phyloP scores from a whole-genome alignment of 768 basidiomycete genomes.

The Hortiboletus flavorubellus region DNA sequence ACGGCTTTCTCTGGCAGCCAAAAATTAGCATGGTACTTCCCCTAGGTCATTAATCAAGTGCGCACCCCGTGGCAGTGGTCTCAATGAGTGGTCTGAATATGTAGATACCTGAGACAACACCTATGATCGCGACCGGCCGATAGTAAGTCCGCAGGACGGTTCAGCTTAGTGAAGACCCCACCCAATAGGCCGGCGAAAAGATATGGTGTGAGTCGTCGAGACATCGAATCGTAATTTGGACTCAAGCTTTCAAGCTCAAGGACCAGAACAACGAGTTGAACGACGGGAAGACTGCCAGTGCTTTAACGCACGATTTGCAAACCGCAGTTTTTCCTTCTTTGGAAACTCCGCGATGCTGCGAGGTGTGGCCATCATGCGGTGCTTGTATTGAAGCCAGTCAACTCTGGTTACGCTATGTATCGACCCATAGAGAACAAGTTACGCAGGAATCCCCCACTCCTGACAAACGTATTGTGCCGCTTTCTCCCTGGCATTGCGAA shows the following conservation, averaged over 20 bases:
- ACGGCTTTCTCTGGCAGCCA: constrained; percentile 12
- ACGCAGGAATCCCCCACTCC: constrained; percentile 24
- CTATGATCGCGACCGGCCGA: constrained; percentile 30
- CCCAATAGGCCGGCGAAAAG: constrained; percentile 58
- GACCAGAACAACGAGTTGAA: background rate
- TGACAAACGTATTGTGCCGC: constrained; percentile 46
- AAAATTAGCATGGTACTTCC: background rate
- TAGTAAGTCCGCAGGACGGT: background rate
- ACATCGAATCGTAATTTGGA: constrained; percentile 11
- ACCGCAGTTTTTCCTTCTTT: constrained; percentile 13
- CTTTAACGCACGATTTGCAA: constrained; percentile 1
- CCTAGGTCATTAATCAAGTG: background rate
- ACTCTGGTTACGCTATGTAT: constrained; percentile 1
- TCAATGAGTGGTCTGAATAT: constrained; percentile 55
- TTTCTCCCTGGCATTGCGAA: constrained; percentile 44
- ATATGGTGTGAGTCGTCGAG: constrained; percentile 47
- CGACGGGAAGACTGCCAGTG: background rate
- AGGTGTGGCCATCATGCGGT: background rate
- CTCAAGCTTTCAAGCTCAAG: background rate
- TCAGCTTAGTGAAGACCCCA: constrained; percentile 21
- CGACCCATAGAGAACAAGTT: background rate
- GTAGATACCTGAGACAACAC: constrained; percentile 60
- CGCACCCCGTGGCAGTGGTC: constrained; percentile 14
- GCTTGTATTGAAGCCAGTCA: background rate
- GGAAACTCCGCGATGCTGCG: constrained; percentile 27